Conservation (phyloP, 169 alveolate species). For the Cryptosporidium sp. region DNA sequence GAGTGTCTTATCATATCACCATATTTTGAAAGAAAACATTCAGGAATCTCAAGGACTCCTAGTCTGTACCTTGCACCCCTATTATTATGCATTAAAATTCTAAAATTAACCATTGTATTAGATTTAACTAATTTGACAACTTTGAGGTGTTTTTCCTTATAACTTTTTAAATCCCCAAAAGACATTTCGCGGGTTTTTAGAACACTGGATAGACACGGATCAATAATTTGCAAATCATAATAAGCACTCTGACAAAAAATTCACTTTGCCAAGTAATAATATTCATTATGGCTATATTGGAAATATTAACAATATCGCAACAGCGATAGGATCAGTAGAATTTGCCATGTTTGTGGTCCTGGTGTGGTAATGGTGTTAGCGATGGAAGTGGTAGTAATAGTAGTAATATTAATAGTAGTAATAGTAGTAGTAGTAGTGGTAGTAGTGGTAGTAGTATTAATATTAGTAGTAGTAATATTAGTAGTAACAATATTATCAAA, state of each 20-base stretch:
- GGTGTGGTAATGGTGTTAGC: neutral
- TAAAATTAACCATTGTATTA: constrained; percentile 40
- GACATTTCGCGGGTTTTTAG: constrained; percentile 31
- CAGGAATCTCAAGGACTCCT: constrained; percentile 36
- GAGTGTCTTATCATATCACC: neutral
- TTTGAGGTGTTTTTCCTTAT: constrained; percentile 5
- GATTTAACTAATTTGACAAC: neutral
- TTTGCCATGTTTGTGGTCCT: neutral
- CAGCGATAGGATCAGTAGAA: neutral
- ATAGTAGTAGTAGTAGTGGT: neutral
- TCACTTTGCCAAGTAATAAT: neutral
- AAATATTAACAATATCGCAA: too few species aligned
- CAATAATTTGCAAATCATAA: neutral
- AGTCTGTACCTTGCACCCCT: constrained; percentile 15
- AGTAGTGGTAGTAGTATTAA: neutral
- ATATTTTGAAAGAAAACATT: neutral
- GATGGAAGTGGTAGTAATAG: neutral
- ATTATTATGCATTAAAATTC: neutral
- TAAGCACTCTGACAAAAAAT: neutral
- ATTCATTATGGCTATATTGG: neutral
- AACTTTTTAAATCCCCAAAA: neutral
- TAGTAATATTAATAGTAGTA: neutral
- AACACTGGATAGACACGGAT: constrained; percentile 31
- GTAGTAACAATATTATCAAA: neutral
- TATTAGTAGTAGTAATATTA: neutral